Base-by-base conservation (phyloP, 139 green algal species). In the Mesotaenium endlicherianum region DNA sequence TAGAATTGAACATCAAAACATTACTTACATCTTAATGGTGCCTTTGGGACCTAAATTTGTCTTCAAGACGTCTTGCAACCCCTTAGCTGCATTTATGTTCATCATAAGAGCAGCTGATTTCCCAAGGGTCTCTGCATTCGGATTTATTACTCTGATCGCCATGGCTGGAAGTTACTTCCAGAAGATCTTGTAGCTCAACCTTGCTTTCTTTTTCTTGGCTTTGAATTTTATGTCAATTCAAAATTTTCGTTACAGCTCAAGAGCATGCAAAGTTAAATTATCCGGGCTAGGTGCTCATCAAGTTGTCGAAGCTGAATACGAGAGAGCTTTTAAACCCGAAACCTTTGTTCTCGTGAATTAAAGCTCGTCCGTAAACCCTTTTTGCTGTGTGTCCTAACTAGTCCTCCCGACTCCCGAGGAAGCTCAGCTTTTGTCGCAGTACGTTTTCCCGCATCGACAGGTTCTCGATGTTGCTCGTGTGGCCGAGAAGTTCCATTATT, bases 71-170 rank as follows among this genome's bases (percentile, higher is more conserved):
- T 99, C 96, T 71, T 97, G 91, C 67, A 99, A 90, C 0, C 97
- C 97, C 83, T 98, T 99, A 38, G 95, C 94, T 38, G 97, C 97
- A 84, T 98, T 98, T 87, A 98, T 97, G 92, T 97, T 98, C 96
- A 99, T 99, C 83, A 98, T 97, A 11, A 98, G 89, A 3, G 97
- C 95, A 34, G 94, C 95, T 1, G 76, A 84, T 6, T 88, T 82
- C n/a, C 92, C 92, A 90, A 99, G 96, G 20, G 94, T 87, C 81
- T 99, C 97, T 43, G 97, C 97, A 89, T 97, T 96, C 1, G 94
- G 88, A 81, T 99, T 99, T 0, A 99, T 80, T 17, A 81, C 70
- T 2, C 83, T 44, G 16, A 88, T 30, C 53, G 83, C 83, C 83
- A 88, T 88, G 5, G 30, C 49, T 5, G 41, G 26, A 57, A 57